Evolutionary conservation across 257 asterid species (phyloP).

Genomic region (Henckelia pumila): DNA sequence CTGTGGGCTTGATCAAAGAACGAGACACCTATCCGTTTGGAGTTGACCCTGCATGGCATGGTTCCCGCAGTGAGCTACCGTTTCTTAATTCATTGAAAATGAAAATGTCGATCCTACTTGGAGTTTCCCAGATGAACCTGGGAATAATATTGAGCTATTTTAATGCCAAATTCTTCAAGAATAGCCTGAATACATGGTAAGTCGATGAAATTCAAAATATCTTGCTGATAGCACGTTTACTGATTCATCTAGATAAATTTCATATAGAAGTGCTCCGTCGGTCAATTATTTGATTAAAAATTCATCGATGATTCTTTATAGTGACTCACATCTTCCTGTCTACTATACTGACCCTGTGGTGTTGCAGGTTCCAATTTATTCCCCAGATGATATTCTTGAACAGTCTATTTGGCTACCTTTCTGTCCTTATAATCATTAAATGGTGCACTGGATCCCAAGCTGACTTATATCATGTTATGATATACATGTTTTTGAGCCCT

Average conservation of each 20-base stretch:
- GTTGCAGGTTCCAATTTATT: slow-evolving; percentile 88
- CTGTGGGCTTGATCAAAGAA: slow-evolving; percentile 82
- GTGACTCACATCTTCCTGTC: not conserved
- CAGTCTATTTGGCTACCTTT: slow-evolving; percentile 88
- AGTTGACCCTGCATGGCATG: slow-evolving; percentile 97
- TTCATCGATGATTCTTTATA: not conserved
- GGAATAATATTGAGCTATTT: slow-evolving; percentile 89
- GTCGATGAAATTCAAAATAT: slow-evolving; percentile 21
- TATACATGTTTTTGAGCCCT: slow-evolving; percentile 98
- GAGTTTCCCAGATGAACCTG: slow-evolving; percentile 97
- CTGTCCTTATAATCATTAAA: slow-evolving; percentile 77
- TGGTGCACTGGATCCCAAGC: slow-evolving; percentile 98
- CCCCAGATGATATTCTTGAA: slow-evolving; percentile 93
- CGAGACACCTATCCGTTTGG: slow-evolving; percentile 93
- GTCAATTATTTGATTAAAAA: not conserved
- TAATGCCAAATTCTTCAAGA: slow-evolving; percentile 81
- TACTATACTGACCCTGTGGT: slow-evolving; percentile 23
- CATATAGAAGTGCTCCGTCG: not conserved
- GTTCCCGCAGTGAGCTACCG: slow-evolving; percentile 91
- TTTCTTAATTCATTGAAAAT: slow-evolving; percentile 91
- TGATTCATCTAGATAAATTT: slow-evolving; percentile 5
- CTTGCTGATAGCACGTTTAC: slow-evolving; percentile 11
- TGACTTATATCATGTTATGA: slow-evolving; percentile 95
- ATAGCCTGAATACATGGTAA: slow-evolving; percentile 73
- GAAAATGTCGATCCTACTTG: slow-evolving; percentile 98